Base-by-base conservation (phyloP, 2,329 filamentous ascomycete species). In the Paraphoma chrysanthemicola region DNA sequence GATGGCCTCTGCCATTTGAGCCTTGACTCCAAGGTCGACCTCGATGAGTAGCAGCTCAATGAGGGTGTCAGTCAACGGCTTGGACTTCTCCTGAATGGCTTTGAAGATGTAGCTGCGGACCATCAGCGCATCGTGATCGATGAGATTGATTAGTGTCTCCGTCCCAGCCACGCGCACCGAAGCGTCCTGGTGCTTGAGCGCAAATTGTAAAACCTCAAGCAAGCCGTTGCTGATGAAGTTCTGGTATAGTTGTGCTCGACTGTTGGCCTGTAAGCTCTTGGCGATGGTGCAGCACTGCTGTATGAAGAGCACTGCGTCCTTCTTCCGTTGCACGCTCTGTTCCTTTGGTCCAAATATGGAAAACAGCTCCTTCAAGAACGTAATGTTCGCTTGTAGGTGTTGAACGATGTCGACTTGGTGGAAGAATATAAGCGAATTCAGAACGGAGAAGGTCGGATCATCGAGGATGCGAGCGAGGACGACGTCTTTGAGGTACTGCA, bases 401-500 rank as follows among this genome's bases (percentile, higher is more conserved):
- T 94, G 91, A 48, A 99, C 90, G 72, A 99, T 97, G 72, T 98
- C 95, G 68, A 98, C 93, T 80, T 99, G 95, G 79, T 98, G 95
- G 83, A 96, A 99, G 81, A 97, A 99, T 66, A 99, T 99, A 67
- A 98, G 85, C 48, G 93, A 97, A 79, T 98, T 99, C 63, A 99
- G 88, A 28, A 98, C 93, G 23, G 92, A 96, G 77, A 98, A 99
- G 17, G 95, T 99, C 48, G 94, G 94, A 75, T 99, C 95, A 78
- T 99, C 95, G 59, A 99, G 84, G 62, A 99, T 98, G 60, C 95
- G 88, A 30, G 95, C 95, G 43, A 99, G 85, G 1, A 98, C 94
- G n/a, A 99, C 95, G 70, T 99, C 95, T 77, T 98, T 99, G 52
- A 99, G 84, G 74, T 99, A 99, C 72, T 97, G 93, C 33, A 99